phyloP scores from a whole-genome alignment of 805 yeast genomes.

The Candida schatavii region DNA sequence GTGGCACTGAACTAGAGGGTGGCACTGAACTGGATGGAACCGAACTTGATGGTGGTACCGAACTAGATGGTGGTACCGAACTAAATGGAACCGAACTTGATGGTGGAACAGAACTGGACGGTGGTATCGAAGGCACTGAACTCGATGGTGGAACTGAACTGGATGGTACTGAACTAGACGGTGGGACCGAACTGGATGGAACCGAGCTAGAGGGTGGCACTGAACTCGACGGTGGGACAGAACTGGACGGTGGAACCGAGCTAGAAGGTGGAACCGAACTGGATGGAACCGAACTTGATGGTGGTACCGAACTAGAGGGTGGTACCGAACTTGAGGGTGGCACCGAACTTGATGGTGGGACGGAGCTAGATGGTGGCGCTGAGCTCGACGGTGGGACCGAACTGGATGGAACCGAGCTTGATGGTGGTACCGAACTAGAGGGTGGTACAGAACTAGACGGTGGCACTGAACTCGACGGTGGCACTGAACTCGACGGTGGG shows the following conservation, averaged over 20 bases:
- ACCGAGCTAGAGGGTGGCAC: not conserved
- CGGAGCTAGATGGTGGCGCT: too few species aligned
- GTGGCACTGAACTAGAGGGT: not conserved
- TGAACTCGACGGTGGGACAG: not conserved
- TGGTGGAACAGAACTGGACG: constrained; percentile 1
- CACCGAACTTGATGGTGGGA: not conserved
- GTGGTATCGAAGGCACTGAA: not conserved
- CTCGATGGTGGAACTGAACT: too few species aligned
- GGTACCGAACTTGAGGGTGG: not conserved
- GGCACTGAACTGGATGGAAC: too few species aligned
- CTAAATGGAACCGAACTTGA: not conserved
- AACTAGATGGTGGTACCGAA: not conserved
- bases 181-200: too few species aligned
- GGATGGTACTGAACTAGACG: not conserved
- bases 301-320: not conserved
- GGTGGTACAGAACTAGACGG: not conserved
- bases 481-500: not conserved
- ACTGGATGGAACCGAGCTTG: not conserved
- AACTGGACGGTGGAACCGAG: not conserved
- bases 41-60: too few species aligned
- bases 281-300: not conserved
- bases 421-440: not conserved
- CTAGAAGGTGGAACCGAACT: not conserved
- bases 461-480: too few species aligned
- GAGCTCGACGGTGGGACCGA: not conserved